These are phyloP conservation scores for Hypoxylon rubiginosum DNA, from an alignment of 2,329 filamentous ascomycete species.

Conservation along the genomic window DNA sequence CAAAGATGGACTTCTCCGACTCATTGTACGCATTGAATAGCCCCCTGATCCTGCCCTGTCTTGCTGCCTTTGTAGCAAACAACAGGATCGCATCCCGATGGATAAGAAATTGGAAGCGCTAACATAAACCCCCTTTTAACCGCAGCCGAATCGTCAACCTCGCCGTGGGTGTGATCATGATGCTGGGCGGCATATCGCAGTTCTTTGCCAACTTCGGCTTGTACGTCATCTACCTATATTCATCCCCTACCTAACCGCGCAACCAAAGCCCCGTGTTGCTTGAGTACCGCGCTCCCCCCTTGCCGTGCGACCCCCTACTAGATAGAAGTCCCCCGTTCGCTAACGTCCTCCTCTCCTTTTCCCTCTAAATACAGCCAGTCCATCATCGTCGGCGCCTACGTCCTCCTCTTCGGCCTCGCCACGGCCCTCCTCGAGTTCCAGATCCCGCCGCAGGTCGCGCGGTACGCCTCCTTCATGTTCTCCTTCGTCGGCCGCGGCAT, in stretches of 20 bases:
- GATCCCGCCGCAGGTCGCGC: conserved; percentile 90
- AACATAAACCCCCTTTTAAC: conserved; percentile 32
- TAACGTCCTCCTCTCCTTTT: background rate
- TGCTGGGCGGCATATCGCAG: conserved; percentile 83
- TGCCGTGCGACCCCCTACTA: background rate
- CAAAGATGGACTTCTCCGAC: conserved; percentile 88
- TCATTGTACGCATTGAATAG: conserved; percentile 75
- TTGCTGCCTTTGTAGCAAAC: conserved; percentile 72
- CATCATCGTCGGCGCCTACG: conserved; percentile 86
- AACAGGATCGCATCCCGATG: background rate
- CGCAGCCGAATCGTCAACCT: conserved; percentile 94
- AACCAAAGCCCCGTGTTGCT: background rate
- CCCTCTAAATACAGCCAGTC: conserved; percentile 68
- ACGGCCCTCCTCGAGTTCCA: conserved; percentile 89
- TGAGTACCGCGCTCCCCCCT: background rate
- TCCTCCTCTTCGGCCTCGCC: conserved; percentile 89
- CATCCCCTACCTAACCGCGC: conserved; percentile 48
- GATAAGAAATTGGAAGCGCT: conserved; percentile 19
- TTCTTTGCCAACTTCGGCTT: conserved; percentile 71
- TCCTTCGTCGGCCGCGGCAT: conserved; percentile 95
- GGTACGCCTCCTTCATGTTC: conserved; percentile 98
- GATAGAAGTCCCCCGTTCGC: background rate
- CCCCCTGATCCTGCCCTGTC: conserved; percentile 22
- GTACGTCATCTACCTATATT: conserved; percentile 64
- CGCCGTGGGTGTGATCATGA: conserved; percentile 86